Evolutionary conservation across 495 filamentous ascomycete species (phyloP), one percentile per base, ranked within the genome.

Genomic region (Lasiosphaeria ovina): DNA sequence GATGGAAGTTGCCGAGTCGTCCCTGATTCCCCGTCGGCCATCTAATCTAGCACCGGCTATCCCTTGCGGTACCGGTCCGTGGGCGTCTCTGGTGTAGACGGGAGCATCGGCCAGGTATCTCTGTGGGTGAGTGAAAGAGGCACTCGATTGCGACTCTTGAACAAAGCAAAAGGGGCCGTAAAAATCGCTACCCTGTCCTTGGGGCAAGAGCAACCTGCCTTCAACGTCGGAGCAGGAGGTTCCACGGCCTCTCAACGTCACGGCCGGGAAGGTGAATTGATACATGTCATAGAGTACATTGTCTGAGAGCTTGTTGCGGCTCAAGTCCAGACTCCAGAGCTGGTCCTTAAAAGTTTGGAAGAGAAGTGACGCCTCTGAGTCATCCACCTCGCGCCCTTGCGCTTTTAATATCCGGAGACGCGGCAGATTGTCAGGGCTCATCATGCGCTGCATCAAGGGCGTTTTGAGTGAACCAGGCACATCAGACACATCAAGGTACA

Each of bases 311-410:
- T 63, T 70, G 55, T 80, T 81, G n/a, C 70, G 34, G 60, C 70
- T 77, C 1, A 81, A 58, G 42, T 81, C 77, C 9, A 81, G 55
- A 56, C 79, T 78, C 79, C 77, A 80, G 17, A 80, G 56, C 24
- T 72, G 75, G 8, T 55, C 50, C 17, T 57, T 31, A 42, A 79
- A 76, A 0, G 62, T 47, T 47, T 56, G 35, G 49, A 77, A 62
- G 14, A 81, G 62, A 14, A 69, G 33, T 14, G 33, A 48, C 0
- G 70, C 71, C 0, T 66, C 65, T 3, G 35, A 6, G 42, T 78
- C 70, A 44, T 75, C 74, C 56, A 79, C 62, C 55, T 76, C 72
- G 5, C 70, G 69, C 11, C 73, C 70, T 34, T 63, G 63, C 0
- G 57, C 70, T 54, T 73, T 81, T 1, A 81, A 57, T 7, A 80